Evolutionary conservation across 2,329 filamentous ascomycete genomes (phyloP).

Genomic region (Tolypocladium paradoxum): DNA sequence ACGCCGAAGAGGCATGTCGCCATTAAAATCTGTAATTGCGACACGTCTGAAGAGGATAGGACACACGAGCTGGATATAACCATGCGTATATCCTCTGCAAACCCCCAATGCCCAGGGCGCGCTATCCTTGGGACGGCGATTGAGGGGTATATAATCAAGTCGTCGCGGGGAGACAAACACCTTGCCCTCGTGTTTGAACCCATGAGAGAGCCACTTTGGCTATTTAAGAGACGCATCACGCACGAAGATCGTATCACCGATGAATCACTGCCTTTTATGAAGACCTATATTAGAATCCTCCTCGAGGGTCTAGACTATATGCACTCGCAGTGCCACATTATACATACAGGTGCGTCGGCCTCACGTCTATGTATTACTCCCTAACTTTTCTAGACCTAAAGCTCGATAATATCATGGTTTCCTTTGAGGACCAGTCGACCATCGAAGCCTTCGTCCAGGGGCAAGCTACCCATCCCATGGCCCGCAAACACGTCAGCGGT

Average conservation of each 20-base stretch:
- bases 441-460: slow-evolving; percentile 9
- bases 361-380: not conserved
- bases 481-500: slow-evolving; percentile 5
- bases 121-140: slow-evolving; percentile 17
- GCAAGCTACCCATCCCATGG: slow-evolving; percentile 5
- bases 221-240: slow-evolving; percentile 24
- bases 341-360: slow-evolving; percentile 28
- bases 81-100: not conserved
- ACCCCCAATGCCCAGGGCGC: slow-evolving; percentile 16
- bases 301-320: slow-evolving; percentile 30
- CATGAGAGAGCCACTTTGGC: slow-evolving; percentile 26
- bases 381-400: slow-evolving; percentile 9
- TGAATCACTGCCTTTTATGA: slow-evolving; percentile 17
- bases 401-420: slow-evolving; percentile 12
- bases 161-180: slow-evolving; percentile 17
- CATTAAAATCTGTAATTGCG: slow-evolving; percentile 12
- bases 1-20: slow-evolving; percentile 9
- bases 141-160: slow-evolving; percentile 17
- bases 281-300: slow-evolving; percentile 18
- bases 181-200: slow-evolving; percentile 25
- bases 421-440: slow-evolving; percentile 10
- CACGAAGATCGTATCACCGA: slow-evolving; percentile 10
- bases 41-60: slow-evolving; percentile 9
- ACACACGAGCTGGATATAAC: slow-evolving; percentile 10
- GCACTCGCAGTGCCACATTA: slow-evolving; percentile 29